Base-by-base conservation (phyloP, 257 asterid species). In the Solanum piurae region DNA sequence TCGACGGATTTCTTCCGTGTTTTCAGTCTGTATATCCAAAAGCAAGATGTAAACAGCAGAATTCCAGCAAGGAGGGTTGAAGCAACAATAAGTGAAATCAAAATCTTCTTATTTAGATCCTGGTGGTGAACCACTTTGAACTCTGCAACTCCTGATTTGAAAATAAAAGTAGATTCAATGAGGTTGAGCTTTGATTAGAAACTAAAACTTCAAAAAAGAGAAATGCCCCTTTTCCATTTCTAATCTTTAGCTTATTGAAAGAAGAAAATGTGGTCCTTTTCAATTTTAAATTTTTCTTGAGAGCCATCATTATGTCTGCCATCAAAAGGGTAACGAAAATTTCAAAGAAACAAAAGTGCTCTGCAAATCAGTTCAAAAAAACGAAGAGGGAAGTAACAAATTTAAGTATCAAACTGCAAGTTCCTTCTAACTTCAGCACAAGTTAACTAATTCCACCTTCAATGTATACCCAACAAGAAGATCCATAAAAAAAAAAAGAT, bases 101-200 rank as follows among this genome's bases (percentile, higher is more conserved):
- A 94, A 89, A 95, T 92, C 89, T 87, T 95, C 94, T 93, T 95
- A 92, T 95, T 95, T 68, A 94, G 89, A 83, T 92, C 97, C 90
- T 96, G 98, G 90, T 94, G 98, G 87, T 93, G 99, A 69, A 87
- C 93, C 88, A 91, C 92, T 83, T 88, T 91, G 66, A 92, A 92
- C 64, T 89, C 93, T 73, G 94, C 92, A 86, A 49, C 93, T 84
- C 91, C 94, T 92, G 93, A 90, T 86, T 69, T 79, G 89, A 84
- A 88, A 14, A 88, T 60, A 83, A 80, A 25, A 49, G 68, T 16
- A 82, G 40, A 82, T 52, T 82, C 44, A 82, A 82, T 31, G 40
- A 80, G 27, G 27, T 46, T 80, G 27, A 80, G 62, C 84, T 77
- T 42, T 76, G 83, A 76, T 76, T 76, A 52, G 58, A 4, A 82